Evolutionary conservation across 2,329 filamentous ascomycete genomes (phyloP), one percentile per base, ranked within the genome.

Genomic region (Ilyonectria mors-panacis): DNA sequence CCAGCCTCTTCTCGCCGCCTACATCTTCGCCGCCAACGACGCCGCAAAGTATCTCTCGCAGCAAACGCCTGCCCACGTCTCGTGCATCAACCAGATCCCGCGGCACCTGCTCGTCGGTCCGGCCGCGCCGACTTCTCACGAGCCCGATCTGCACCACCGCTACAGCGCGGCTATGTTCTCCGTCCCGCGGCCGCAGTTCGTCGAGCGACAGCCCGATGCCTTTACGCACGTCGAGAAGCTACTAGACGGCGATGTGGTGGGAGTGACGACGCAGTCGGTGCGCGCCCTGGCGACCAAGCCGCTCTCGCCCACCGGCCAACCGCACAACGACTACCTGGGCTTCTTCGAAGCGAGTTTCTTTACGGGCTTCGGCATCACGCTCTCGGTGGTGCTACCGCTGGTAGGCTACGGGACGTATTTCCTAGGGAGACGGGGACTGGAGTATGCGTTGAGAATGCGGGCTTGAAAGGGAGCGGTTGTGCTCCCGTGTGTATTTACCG

Each of bases 11-110:
- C 62, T 65, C 6, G 56, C 62, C 17, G 54, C 19, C 33, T 65
- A 65, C 62, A 55, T 51, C 42, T 65, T 65, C 30, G 56, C 56
- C 19, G 57, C 63, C 45, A 47, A 23, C 10, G 63, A 55, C 26
- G 51, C 63, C 13, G 63, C 63, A 21, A 65, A 65, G 51, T 65
- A 65, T 37, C 57, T 65, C 28, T 65, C 63, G 12, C 63, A 65
- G 57, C 63, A 65, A n/a, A 44, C 55, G 23, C 51, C 63, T 1
- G 57, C 63, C 10, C 63, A 60, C 57, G 42, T 65, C 35, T 65
- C 63, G 6, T 55, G 44, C 33, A 56, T 65, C 63, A 65, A 65
- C 51, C 51, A 65, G 35, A 65, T 65, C 51, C 63, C 63, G 13
- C 45, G 63, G 15, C 63, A 65, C 33, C 57, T 65, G 6, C 63